These are phyloP conservation scores for Neurospora sp. DNA, from an alignment of 495 filamentous ascomycete species.

Conservation along the genomic window DNA sequence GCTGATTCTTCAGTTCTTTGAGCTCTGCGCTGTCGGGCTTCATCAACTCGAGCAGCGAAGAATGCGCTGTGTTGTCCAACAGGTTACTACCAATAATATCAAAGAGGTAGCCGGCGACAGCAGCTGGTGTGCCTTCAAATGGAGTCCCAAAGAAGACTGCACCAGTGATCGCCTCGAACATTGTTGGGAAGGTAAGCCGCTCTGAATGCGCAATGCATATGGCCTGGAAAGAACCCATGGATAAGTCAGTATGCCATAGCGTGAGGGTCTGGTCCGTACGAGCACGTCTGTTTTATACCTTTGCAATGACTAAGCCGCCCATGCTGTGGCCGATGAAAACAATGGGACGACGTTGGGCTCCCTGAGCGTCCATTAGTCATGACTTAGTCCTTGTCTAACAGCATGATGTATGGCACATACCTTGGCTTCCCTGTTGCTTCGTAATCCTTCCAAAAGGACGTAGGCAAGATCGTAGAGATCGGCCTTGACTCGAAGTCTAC, in stretches of 20 bases:
- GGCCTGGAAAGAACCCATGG: too few species aligned
- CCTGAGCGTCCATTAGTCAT: too few species aligned
- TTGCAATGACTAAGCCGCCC: constrained; percentile 51
- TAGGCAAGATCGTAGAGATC: not conserved
- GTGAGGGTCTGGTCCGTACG: too few species aligned
- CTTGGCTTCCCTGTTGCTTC: too few species aligned
- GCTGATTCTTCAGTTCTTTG: constrained; percentile 14
- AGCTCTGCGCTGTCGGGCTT: not conserved
- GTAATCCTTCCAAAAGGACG: not conserved
- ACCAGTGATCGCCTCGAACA: constrained; percentile 26
- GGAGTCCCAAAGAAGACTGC: constrained; percentile 29
- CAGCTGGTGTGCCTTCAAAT: constrained; percentile 21
- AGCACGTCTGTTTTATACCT: constrained; percentile 4
- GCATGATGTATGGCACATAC: too few species aligned
- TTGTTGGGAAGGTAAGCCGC: constrained; percentile 15
- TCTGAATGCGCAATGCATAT: constrained; percentile 8
- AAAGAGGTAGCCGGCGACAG: constrained; percentile 8
- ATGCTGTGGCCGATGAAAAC: constrained; percentile 44
- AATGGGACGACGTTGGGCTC: too few species aligned
- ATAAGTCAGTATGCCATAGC: not conserved
- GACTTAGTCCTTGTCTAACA: too few species aligned
- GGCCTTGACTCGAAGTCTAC: not conserved
- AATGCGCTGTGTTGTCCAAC: too few species aligned
- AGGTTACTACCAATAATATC: too few species aligned
- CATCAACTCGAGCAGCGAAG: too few species aligned